Conservation (phyloP, 495 filamentous ascomycete species). For the Cercophora newfieldiana region DNA sequence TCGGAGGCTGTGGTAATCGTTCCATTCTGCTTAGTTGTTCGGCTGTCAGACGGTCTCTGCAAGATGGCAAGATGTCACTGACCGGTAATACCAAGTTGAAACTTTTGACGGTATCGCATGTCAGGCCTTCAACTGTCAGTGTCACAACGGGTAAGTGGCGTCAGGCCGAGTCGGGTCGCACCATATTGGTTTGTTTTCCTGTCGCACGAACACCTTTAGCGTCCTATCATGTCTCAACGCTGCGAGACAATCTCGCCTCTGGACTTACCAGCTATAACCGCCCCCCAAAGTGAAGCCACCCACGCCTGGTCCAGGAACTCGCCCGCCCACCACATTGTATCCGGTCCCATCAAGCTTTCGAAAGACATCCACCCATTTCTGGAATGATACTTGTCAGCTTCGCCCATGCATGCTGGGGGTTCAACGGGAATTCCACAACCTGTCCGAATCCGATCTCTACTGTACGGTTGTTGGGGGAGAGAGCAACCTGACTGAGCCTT, state of each 20-base stretch:
- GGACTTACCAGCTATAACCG: constrained; percentile 30
- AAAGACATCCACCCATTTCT: constrained; percentile 29
- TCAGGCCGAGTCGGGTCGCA: not conserved
- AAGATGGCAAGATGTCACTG: not conserved
- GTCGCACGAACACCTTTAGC: not conserved
- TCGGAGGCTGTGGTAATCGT: constrained; percentile 24
- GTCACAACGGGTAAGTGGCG: not conserved
- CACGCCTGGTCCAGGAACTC: constrained; percentile 28
- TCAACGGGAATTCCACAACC: not conserved
- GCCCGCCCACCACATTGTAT: constrained; percentile 28
- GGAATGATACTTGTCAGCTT: not conserved
- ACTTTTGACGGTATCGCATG: constrained; percentile 25
- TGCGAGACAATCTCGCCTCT: no score
- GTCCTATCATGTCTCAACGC: not conserved
- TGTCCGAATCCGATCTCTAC: constrained; percentile 45
- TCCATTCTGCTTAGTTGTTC: constrained; percentile 32
- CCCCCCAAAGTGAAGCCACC: constrained; percentile 34
- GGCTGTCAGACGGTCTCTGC: not conserved
- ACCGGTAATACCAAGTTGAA: constrained; percentile 30
- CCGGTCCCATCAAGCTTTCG: constrained; percentile 18
- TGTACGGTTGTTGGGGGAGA: constrained; percentile 39
- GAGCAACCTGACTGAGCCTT: constrained; percentile 27
- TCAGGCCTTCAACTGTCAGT: constrained; percentile 7
- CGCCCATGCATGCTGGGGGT: no score
- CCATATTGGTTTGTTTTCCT: constrained; percentile 36